Evolutionary conservation across 2,329 filamentous ascomycete genomes (phyloP), one percentile per base, ranked within the genome.

Genomic region (Alternaria sp.): DNA sequence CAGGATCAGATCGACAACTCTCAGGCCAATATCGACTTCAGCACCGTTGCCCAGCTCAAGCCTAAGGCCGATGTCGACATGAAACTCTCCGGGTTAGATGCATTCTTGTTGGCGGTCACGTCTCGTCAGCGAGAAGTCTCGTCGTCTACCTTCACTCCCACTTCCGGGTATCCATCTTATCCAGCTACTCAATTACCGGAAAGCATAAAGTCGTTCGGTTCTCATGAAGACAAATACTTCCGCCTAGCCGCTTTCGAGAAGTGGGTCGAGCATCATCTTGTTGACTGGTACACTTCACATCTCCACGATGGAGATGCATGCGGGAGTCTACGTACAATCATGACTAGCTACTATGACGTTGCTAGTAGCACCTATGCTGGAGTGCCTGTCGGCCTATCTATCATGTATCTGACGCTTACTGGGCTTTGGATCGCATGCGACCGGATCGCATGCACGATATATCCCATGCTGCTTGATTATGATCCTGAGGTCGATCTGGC

Each of bases 361-460:
- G 75, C 75, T 5, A 59, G 26, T 0, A 0, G 1, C 0, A 9
- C 33, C 0, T 88, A 88, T 46, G 3, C 57, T 0, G 64, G 55
- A 0, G 80, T 83, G 3, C 84, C 88, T 0, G 82, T 86, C 62
- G 76, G 75, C 0, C 68, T 79, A 0, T 90, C 89, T 0, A 64
- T 83, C 5, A 88, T 89, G 84, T 60, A 88, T 3, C 79, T 91
- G 0, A 87, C 84, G 0, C 68, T 86, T 0, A 67, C 88, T 3
- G 87, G 90, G 58, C 72, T 90, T 0, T 91, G 88, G 89, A 71
- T 87, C 8, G 85, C 85, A 0, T 83, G 84, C 30, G 88, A 91
- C 63, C 84, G 78, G 55, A 78, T 80, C 2, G 83, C 84, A 1
- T 76, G 80, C 2, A 14, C 59, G 1, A 59, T 76, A 0, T 77